Base-by-base conservation (phyloP, 2,329 filamentous ascomycete genomes). In the Neonectria neomacrospora region DNA sequence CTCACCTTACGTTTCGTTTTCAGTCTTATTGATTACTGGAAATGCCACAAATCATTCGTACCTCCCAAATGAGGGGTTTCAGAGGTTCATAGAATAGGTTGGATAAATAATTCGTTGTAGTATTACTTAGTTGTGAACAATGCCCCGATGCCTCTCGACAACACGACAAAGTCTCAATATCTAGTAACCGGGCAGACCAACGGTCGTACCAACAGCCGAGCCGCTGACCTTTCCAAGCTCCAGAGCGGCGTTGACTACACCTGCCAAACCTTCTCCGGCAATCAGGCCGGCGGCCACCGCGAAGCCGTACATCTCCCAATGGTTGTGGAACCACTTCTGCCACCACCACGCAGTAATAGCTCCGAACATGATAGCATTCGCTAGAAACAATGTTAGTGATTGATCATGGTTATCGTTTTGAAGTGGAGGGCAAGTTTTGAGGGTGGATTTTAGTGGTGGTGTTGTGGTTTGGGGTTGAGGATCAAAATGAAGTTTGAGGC, bases 221-320 rank as follows among this genome's bases (percentile, higher is more conserved):
- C 47, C 47, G 3, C 47, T 50, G 28, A 77, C 75, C 56, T 73
- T 74, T 39, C 76, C 75, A 6, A 81, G 72, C 37, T 78, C 80
- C 2, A 83, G 68, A 4, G 77, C 78, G 7, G 87, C 87, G 66
- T 88, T 88, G 61, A 89, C 75, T 12, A 89, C 86, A 66, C 87
- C 88, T 5, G 86, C 88, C 56, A 89, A 83, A 53, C 87, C 87
- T 75, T 90, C 87, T 2, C 88, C 87, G 2, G 87, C 87, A 67
- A 90, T 88, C 54, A 89, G 74, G 61, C 88, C 87, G 16, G 87
- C 87, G 0, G 88, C 87, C 55, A 88, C 79, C 2, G 86, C 85
- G 65, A 85, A 89, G 4, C 82, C 85, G 71, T 85, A 88, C 58
- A 82, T 80, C 55, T 87, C 86, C 65, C 85, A 89, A 59, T 72